These are phyloP conservation scores for Monilinia laxa DNA, from an alignment of 2,329 filamentous ascomycete species.

Conservation along the genomic window DNA sequence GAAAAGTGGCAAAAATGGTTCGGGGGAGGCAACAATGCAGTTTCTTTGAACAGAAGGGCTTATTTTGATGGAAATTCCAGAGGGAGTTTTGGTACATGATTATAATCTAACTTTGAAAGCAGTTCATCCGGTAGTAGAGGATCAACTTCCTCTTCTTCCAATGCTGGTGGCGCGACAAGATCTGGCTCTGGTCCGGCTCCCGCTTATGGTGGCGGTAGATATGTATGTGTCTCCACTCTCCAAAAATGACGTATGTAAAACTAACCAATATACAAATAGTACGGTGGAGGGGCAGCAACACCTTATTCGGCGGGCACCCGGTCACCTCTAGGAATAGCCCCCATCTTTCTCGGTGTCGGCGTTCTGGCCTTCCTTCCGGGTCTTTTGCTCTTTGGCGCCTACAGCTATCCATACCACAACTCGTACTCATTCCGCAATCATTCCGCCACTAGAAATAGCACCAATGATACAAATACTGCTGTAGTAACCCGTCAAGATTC, in stretches of 20 bases:
- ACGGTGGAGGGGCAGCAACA: conserved; percentile 60
- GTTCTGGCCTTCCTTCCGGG: conserved; percentile 50
- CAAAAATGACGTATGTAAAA: background rate
- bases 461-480: conserved; percentile 44
- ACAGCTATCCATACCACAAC: conserved; percentile 58
- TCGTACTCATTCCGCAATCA: conserved; percentile 55
- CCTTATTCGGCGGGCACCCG: conserved; percentile 60
- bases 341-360: conserved; percentile 52
- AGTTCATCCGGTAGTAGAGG: conserved; percentile 32
- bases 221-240: conserved; percentile 32
- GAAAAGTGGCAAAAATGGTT: background rate
- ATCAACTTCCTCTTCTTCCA: conserved; percentile 34
- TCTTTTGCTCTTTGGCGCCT: conserved; percentile 62
- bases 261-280: conserved; percentile 39
- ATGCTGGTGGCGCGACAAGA: conserved; percentile 52
- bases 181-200: conserved; percentile 58
- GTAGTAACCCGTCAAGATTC: conserved; percentile 35
- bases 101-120: conserved; percentile 16
- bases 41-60: background rate
- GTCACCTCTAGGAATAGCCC: conserved; percentile 52
- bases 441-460: conserved; percentile 36
- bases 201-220: conserved; percentile 59
- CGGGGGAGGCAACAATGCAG: background rate
- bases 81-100: background rate
- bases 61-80: background rate